Evolutionary conservation across 1,139 yeast genomes (phyloP).

Genomic region (Candida dubliniensis): DNA sequence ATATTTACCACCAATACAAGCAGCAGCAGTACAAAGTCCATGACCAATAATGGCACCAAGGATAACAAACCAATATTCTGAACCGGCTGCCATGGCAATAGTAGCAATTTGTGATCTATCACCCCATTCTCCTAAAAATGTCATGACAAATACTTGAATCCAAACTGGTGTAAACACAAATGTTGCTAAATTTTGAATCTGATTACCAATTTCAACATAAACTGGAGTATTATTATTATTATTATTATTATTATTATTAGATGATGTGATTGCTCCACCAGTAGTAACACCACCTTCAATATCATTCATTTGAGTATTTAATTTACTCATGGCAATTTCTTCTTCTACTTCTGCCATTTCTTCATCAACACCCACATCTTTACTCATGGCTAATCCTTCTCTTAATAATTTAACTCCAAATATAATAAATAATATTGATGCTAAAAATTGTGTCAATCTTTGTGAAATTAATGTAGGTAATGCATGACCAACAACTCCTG

Average conservation of each 20-base stretch:
- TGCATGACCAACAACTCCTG: conserved; percentile 90
- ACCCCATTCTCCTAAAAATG: conserved; percentile 98
- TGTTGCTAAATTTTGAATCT: conserved; percentile 52
- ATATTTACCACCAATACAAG: conserved; percentile 91
- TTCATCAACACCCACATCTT: conserved; percentile 83
- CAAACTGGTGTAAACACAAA: conserved; percentile 82
- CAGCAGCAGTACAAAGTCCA: conserved; percentile 83
- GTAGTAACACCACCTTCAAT: conserved; percentile 53
- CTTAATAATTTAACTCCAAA: conserved; percentile 75
- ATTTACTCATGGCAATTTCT: conserved; percentile 70
- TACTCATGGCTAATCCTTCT: conserved; percentile 84
- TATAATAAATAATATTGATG: conserved; percentile 75
- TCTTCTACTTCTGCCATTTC: conserved; percentile 97
- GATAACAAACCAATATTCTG: conserved; percentile 87
- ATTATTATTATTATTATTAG: conserved; percentile 10
- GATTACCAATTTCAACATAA: conserved; percentile 29
- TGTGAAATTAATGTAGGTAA: conserved; percentile 83
- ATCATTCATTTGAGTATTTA: conserved; percentile 50
- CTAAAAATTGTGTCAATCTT: conserved; percentile 75
- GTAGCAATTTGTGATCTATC: conserved; percentile 98
- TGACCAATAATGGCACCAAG: conserved; percentile 91
- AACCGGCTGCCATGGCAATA: conserved; percentile 98
- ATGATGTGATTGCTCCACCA: conserved; percentile 2
- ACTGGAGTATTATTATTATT: conserved; percentile 18
- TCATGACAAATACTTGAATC: conserved; percentile 95